These are phyloP conservation scores for Phytophthora fragariae DNA, from an alignment of 352 stramenopile species.

Conservation along the genomic window DNA sequence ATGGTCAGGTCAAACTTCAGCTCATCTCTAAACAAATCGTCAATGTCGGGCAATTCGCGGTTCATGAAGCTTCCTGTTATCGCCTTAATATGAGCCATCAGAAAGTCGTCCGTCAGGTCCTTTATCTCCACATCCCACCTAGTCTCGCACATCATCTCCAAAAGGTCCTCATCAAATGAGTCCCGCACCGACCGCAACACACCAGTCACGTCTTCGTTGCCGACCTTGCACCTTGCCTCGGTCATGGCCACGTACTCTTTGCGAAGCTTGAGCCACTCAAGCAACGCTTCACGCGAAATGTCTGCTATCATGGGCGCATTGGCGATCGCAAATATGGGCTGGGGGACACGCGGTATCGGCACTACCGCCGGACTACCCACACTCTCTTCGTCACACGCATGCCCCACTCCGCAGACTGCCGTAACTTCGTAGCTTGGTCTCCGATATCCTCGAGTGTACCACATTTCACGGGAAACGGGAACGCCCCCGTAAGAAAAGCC, in stretches of 20 bases:
- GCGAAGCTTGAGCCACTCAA: slow-evolving; percentile 11
- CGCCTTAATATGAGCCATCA: slow-evolving; percentile 17
- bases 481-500: too few relatives aligned
- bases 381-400: too few relatives aligned
- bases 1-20: slow-evolving; percentile 17
- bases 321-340: slow-evolving; percentile 11
- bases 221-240: slow-evolving; percentile 6
- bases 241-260: slow-evolving; percentile 22
- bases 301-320: slow-evolving; percentile 21
- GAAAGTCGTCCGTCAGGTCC: slow-evolving; percentile 17
- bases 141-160: slow-evolving; percentile 20
- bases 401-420: too few relatives aligned
- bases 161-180: slow-evolving; percentile 18
- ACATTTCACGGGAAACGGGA: too few relatives aligned
- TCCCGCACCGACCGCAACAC: background rate
- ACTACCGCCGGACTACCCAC: too few relatives aligned
- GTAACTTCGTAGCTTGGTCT: too few relatives aligned
- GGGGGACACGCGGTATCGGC: background rate
- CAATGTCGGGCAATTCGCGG: slow-evolving; percentile 10
- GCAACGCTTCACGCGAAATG: slow-evolving; percentile 13
- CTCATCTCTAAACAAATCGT: slow-evolving; percentile 4
- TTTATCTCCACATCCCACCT: slow-evolving; percentile 17
- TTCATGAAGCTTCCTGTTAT: slow-evolving; percentile 23
- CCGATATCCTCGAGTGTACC: too few relatives aligned
- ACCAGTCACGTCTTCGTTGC: slow-evolving; percentile 13